Evolutionary conservation across 768 basidiomycete genomes (phyloP).

Genomic region (Agrocybe chaxingu): DNA sequence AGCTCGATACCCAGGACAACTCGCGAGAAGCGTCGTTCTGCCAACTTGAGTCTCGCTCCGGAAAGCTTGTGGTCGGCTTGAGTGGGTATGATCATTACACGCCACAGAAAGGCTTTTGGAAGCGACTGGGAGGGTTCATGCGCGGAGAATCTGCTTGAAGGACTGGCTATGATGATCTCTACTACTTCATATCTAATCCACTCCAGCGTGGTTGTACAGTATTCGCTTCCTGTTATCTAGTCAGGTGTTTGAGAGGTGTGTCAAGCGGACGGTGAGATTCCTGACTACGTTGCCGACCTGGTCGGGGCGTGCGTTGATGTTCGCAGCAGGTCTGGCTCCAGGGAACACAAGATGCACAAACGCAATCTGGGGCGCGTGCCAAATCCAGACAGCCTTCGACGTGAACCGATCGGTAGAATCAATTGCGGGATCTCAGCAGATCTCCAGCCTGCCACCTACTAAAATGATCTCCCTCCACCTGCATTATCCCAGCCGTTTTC

Average conservation of each 20-base stretch:
- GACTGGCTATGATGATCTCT: neutral
- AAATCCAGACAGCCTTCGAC: conserved; percentile 10
- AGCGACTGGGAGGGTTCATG: conserved; percentile 29
- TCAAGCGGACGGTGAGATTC: neutral
- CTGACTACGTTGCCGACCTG: neutral
- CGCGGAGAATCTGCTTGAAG: conserved; percentile 2
- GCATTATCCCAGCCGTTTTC: neutral
- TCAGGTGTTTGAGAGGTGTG: too few relatives aligned
- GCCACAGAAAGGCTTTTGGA: conserved; percentile 35
- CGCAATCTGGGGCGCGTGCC: neutral
- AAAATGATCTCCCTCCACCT: conserved; percentile 12
- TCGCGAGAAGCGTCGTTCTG: conserved; percentile 34
- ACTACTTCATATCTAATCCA: too few relatives aligned
- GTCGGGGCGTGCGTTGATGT: neutral
- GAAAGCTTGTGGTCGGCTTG: conserved; percentile 41
- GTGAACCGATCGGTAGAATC: conserved; percentile 18
- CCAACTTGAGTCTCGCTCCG: conserved; percentile 31
- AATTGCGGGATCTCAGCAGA: conserved; percentile 19
- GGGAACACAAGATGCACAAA: neutral
- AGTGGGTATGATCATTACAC: conserved; percentile 36
- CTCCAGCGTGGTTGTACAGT: too few relatives aligned
- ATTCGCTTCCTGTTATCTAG: too few relatives aligned
- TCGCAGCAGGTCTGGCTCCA: conserved; percentile 1
- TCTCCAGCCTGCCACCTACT: conserved; percentile 11
- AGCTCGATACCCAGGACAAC: conserved; percentile 9